Conservation (phyloP, 1,284 basidiomycete species). For the Sphagnurus paluster region DNA sequence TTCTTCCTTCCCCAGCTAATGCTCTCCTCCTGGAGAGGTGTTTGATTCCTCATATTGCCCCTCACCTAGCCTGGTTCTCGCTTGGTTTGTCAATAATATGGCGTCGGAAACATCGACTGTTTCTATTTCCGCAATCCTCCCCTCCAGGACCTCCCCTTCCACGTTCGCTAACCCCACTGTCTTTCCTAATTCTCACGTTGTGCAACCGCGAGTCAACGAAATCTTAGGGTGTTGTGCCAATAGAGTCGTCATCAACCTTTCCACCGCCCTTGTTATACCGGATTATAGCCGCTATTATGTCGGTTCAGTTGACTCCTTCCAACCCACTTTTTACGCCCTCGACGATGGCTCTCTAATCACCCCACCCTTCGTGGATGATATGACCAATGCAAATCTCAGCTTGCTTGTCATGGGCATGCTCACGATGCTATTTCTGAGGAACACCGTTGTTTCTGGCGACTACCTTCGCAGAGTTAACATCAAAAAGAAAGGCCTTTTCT, state of each 20-base stretch:
- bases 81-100: too few species aligned
- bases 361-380: slow-evolving; percentile 44
- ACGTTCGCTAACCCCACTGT: slow-evolving; percentile 13
- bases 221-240: slow-evolving; percentile 32
- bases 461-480: slow-evolving; percentile 57
- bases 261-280: slow-evolving; percentile 49
- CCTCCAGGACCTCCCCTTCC: slow-evolving; percentile 15
- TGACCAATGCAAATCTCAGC: slow-evolving; percentile 41
- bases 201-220: slow-evolving; percentile 32
- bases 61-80: too few species aligned
- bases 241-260: slow-evolving; percentile 48
- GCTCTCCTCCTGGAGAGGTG: slow-evolving; percentile 30
- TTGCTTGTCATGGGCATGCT: slow-evolving; percentile 51
- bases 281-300: slow-evolving; percentile 49
- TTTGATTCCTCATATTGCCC: slow-evolving; percentile 18
- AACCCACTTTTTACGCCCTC: slow-evolving; percentile 48
- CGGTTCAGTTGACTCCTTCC: slow-evolving; percentile 44
- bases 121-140: slow-evolving; percentile 16
- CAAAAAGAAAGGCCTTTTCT: slow-evolving; percentile 64
- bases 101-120: slow-evolving; percentile 22
- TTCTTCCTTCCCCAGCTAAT: slow-evolving; percentile 17
- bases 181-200: slow-evolving; percentile 20
- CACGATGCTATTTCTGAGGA: slow-evolving; percentile 53
- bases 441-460: slow-evolving; percentile 49
- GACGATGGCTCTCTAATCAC: slow-evolving; percentile 62